Percentiles rank a stretch among this genome's conserved stretches.
Conservation (phyloP, 2,329 filamentous ascomycete species). For the Neocucurbitaria cava region DNA sequence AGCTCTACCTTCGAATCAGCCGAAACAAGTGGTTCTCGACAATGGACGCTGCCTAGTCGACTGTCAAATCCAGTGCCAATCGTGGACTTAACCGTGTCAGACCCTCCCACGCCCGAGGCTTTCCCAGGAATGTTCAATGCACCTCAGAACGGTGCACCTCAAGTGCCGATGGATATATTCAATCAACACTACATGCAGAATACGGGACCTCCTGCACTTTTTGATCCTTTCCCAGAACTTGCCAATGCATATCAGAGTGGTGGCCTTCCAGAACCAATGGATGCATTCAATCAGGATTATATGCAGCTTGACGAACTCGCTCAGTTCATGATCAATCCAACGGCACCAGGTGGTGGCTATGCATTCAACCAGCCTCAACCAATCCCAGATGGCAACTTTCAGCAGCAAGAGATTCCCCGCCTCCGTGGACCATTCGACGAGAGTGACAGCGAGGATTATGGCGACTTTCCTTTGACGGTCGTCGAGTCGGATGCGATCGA, state of each 20-base stretch:
- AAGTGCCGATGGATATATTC: slow-evolving; percentile 21
- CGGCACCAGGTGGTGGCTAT: slow-evolving; percentile 18
- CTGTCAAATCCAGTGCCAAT: slow-evolving; percentile 2
- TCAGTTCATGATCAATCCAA: slow-evolving; percentile 32
- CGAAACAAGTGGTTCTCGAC: background rate
- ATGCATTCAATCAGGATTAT: slow-evolving; percentile 31
- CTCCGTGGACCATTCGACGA: slow-evolving; percentile 3
- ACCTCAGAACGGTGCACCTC: slow-evolving; percentile 6
- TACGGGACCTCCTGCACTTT: slow-evolving; percentile 22
- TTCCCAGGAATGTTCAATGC: slow-evolving; percentile 13
- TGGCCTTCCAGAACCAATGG: slow-evolving; percentile 7
- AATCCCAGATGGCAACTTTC: background rate
- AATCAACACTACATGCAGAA: slow-evolving; percentile 32
- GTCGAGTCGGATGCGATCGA: slow-evolving; percentile 33
- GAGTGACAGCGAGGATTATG: slow-evolving; percentile 24
- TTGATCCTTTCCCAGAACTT: slow-evolving; percentile 33
- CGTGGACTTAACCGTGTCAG: slow-evolving; percentile 38
- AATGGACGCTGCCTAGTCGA: slow-evolving; percentile 11
- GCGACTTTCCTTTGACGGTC: slow-evolving; percentile 16
- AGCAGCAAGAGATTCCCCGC: slow-evolving; percentile 8
- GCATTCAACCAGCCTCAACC: slow-evolving; percentile 14
- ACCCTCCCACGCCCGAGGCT: slow-evolving; percentile 18
- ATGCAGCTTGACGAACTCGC: slow-evolving; percentile 38
- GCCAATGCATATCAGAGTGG: slow-evolving; percentile 11
- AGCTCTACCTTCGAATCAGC: slow-evolving; percentile 9